Evolutionary conservation across 371 early-diverging fungal genomes (phyloP).

Genomic region (Mortierella polycephala): DNA sequence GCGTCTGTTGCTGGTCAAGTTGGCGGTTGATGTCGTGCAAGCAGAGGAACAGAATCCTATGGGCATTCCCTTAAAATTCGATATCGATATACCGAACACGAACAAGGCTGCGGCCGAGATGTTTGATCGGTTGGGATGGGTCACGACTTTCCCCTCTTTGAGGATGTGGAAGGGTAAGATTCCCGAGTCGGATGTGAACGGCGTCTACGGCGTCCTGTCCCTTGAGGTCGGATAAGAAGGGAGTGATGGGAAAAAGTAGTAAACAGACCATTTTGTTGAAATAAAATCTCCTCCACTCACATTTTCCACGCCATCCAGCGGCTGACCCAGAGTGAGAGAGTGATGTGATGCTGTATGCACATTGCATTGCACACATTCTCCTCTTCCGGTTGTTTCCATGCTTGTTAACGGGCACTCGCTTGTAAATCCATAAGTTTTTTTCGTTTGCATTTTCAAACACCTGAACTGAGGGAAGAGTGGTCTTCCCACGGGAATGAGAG

Average conservation of each 20-base stretch:
- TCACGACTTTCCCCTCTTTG: constrained; percentile 26
- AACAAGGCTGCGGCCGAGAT: constrained; percentile 27
- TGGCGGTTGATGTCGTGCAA: constrained; percentile 11
- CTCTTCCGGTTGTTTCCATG: too few relatives aligned
- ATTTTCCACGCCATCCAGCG: too few relatives aligned
- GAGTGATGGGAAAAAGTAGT: background rate
- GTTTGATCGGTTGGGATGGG: constrained; percentile 41
- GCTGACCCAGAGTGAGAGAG: too few relatives aligned
- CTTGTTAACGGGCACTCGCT: too few relatives aligned
- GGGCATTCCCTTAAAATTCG: constrained; percentile 19
- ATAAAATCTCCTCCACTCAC: too few relatives aligned
- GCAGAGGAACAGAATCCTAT: constrained; percentile 13
- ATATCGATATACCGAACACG: constrained; percentile 26
- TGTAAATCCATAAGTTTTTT: too few relatives aligned
- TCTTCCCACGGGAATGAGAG: too few relatives aligned
- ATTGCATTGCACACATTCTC: too few relatives aligned
- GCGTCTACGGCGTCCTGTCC: constrained; percentile 27
- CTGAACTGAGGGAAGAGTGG: too few relatives aligned
- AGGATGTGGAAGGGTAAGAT: constrained; percentile 52
- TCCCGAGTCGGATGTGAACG: constrained; percentile 30
- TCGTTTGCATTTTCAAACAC: too few relatives aligned
- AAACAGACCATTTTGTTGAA: background rate
- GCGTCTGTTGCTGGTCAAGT: constrained; percentile 35
- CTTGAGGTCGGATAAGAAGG: constrained; percentile 38
- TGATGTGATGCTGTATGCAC: too few relatives aligned